Evolutionary conservation across 176 grass and related monocot genomes (phyloP).

Genomic region (Musa acuminata): DNA sequence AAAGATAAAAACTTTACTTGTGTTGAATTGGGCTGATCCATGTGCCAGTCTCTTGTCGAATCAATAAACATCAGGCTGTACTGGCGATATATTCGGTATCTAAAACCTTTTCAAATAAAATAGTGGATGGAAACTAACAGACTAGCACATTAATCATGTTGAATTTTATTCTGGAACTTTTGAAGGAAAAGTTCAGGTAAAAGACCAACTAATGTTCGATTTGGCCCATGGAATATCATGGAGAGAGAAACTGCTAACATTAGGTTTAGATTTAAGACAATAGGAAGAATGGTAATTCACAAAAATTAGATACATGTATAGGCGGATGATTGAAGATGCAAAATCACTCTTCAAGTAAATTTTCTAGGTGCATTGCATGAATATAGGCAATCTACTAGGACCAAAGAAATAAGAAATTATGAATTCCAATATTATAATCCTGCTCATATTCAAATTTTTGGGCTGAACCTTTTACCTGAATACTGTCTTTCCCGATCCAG

Average conservation of each 20-base stretch:
- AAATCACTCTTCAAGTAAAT: not conserved
- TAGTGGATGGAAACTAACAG: no score
- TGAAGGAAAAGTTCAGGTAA: no score
- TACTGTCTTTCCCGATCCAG: conserved; percentile 88
- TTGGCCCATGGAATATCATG: not conserved
- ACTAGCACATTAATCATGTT: no score
- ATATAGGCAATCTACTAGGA: not conserved
- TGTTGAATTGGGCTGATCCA: no score
- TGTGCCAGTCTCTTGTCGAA: no score
- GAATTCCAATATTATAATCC: not conserved
- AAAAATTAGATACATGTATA: not conserved
- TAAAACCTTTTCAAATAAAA: no score
- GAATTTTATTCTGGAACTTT: no score
- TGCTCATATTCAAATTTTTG: no score
- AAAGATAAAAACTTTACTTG: no score
- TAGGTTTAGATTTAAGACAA: not conserved
- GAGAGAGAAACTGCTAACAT: not conserved
- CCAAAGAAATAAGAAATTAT: not conserved
- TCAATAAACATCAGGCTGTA: no score
- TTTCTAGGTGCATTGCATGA: not conserved
- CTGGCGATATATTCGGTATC: no score
- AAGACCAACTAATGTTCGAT: not conserved
- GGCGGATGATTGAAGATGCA: not conserved
- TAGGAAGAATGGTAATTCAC: not conserved
- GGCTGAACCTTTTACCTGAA: conserved; percentile 37